Evolutionary conservation across 495 filamentous ascomycete species (phyloP).

Genomic region (Poronia punctata): DNA sequence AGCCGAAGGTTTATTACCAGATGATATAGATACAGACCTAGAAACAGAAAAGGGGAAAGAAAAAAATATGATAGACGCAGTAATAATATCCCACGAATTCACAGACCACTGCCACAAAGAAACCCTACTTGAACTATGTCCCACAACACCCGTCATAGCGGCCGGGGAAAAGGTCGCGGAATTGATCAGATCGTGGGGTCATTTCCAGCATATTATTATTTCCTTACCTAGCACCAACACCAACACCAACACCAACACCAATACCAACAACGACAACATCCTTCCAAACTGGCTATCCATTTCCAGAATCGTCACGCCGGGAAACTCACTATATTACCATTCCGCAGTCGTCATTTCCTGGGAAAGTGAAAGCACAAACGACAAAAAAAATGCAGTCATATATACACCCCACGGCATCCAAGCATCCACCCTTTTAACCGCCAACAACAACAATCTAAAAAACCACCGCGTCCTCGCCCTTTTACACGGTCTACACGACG

Average conservation of each 20-base stretch:
- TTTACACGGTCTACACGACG: constrained; percentile 50
- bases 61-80: constrained; percentile 33
- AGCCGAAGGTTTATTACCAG: constrained; percentile 16
- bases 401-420: constrained; percentile 53
- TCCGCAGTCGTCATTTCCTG: constrained; percentile 47
- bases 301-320: constrained; percentile 35
- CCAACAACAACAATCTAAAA: constrained; percentile 23
- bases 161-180: constrained; percentile 38
- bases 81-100: constrained; percentile 49
- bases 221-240: too few relatives aligned
- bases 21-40: not conserved
- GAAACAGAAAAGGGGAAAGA: not conserved
- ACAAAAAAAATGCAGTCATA: constrained; percentile 40
- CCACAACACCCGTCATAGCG: constrained; percentile 42
- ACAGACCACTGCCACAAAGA: constrained; percentile 52
- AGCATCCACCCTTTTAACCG: constrained; percentile 23
- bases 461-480: constrained; percentile 41
- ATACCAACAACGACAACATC: too few relatives aligned
- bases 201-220: too few relatives aligned
- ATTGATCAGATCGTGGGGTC: constrained; percentile 40
- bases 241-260: too few relatives aligned
- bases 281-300: constrained; percentile 47
- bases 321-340: constrained; percentile 44
- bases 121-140: constrained; percentile 43
- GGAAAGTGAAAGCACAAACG: constrained; percentile 4